Base-by-base conservation (phyloP, 768 basidiomycete genomes). In the Rhizopogon vinicolor region DNA sequence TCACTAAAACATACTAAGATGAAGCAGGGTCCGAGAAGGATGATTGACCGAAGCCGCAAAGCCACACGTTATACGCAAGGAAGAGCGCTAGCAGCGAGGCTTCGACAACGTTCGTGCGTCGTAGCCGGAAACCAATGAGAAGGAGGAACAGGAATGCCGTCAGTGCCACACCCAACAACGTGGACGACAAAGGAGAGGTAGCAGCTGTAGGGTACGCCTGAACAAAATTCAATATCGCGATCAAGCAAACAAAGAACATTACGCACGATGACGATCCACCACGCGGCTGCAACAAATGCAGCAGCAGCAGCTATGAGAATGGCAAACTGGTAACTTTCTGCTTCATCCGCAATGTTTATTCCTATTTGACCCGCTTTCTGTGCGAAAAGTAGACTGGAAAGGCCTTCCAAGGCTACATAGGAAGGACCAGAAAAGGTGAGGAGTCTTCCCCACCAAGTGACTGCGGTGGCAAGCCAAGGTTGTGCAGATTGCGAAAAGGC, bases 51-150 rank as follows among this genome's bases (percentile, higher is more conserved):
- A 89, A 86, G 16, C 89, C 89, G 64, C 91, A 92, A 35, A 93
- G 77, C 93, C 93, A 94, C 35, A 94, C 81, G 60, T 92, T 92
- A 69, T 91, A 93, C 6, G 92, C 91, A 41, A 97, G 81, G 68
- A 95, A 92, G 28, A 95, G 76, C 3, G 91, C 87, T 28, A 98
- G 82, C 46, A 90, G 84, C 2, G 89, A 86, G 3, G 93, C 93
- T 69, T 98, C 95, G 53, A 97, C 87, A 48, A 96, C 89, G 63
- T 96, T 96, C 41, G 94, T 96, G 51, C 91, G 80, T 53, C 92
- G 83, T 58, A 94, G 70, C 7, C 84, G 84, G 69, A 98, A 95
- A 6, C 95, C 95, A 59, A 98, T 96, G 61, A 90, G 78, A 1
- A 93, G 93, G 41, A 97, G 78, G 73, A 97, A 98, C 31, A 96